Evolutionary conservation across 306 rosid genomes (phyloP), one percentile per base, ranked within the genome.

Genomic region (Glycine soja): DNA sequence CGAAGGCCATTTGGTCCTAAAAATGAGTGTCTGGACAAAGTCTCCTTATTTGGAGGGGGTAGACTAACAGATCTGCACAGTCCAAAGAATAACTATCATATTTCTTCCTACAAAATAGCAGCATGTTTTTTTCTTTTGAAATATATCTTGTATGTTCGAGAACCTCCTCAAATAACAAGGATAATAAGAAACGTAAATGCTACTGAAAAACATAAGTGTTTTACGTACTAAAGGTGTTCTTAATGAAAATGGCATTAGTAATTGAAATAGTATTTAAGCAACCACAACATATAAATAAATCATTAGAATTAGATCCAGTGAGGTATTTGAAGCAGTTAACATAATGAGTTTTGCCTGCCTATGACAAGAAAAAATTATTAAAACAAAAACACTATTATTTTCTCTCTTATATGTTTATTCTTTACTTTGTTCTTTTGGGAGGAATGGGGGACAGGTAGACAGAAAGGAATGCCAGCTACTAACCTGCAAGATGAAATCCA

Each of bases 21-120:
- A 86, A 93, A 82, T 54, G 98, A 96, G 84, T 96, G 99, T 85
- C 99, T 92, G 66, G 97, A 96, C 87, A 93, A 84, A 74, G 99
- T 96, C 79, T 96, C 99, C 83, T 89, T 91, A 80, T 90, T 96
- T 43, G 99, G 97, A 79, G 72, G 82, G 34, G 91, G 89, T 61
- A 86, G 66, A 87, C 72, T 83, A 77, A 93, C 73, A 84, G 98
- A 91, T 80, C 99, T 93, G 95, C 82, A 86, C 30, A 79, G 69
- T 74, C 75, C 61, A 63, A 77, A 74, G 64, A 85, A 69, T 24
- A 72, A 16, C 38, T 65, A 71, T 83, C 63, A 73, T 13, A 84
- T 34, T 36, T 76, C 58, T 43, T 54, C 30, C 64, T 51, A 52
- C 64, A 51, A 46, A 48, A 72, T 61, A 67, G 76, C 32, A 58